A percentile compares a stretch with the other conserved stretches of the same genome.
Conservation (phyloP, 768 basidiomycete species). For the Cubamyces sp. region DNA sequence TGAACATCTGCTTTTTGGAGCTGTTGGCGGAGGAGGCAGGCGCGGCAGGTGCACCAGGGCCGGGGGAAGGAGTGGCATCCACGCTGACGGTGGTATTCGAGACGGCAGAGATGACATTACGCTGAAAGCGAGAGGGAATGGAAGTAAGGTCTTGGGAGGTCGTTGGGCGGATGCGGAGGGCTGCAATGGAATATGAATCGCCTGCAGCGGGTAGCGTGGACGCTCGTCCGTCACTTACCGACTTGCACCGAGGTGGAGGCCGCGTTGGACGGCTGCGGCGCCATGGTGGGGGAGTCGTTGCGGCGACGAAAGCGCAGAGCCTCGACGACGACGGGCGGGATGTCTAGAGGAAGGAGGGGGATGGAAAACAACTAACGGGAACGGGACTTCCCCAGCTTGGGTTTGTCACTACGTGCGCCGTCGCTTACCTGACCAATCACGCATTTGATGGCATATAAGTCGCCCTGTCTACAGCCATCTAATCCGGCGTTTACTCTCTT, state of each 20-base stretch:
- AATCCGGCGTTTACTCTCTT: background rate
- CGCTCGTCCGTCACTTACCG: slow-evolving; percentile 57
- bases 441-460: slow-evolving; percentile 13
- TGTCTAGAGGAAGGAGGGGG: slow-evolving; percentile 18
- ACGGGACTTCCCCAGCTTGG: slow-evolving; percentile 24
- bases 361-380: slow-evolving; percentile 27
- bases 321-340: slow-evolving; percentile 32
- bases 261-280: slow-evolving; percentile 66
- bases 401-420: slow-evolving; percentile 16
- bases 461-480: background rate
- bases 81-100: slow-evolving; percentile 80
- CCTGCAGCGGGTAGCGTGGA: slow-evolving; percentile 7
- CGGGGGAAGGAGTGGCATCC: slow-evolving; percentile 64
- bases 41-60: slow-evolving; percentile 53
- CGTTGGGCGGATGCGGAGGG: slow-evolving; percentile 88
- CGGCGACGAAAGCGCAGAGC: slow-evolving; percentile 29
- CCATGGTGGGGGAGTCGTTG: slow-evolving; percentile 51
- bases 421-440: slow-evolving; percentile 24
- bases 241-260: slow-evolving; percentile 92
- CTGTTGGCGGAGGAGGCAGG: slow-evolving; percentile 47
- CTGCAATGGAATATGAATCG: slow-evolving; percentile 44
- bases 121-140: slow-evolving; percentile 94
- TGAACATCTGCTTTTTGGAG: slow-evolving; percentile 83
- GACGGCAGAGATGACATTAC: slow-evolving; percentile 79
- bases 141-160: slow-evolving; percentile 81